Evolutionary conservation across 2,329 filamentous ascomycete species (phyloP), one percentile per base, ranked within the genome.

Genomic region (Verticillium alfalfae): DNA sequence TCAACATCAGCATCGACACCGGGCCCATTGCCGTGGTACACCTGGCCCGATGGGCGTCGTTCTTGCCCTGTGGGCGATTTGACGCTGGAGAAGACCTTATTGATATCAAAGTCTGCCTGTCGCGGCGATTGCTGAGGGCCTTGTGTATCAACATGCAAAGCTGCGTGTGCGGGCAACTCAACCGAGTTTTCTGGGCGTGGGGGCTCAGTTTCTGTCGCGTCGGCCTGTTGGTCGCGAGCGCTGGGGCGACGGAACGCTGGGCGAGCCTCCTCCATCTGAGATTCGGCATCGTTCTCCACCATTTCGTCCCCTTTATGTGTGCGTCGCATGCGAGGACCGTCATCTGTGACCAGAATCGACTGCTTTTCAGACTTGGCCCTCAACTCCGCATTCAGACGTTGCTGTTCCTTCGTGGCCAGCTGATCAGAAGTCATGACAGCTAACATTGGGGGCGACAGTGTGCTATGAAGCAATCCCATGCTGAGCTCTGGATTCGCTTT

Each of bases 251-350:
- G 68, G 63, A 74, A 65, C 15, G 72, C 69, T 1, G 76, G 74
- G 9, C 72, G 72, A n/a, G 71, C 69, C 31, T 77, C 74, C 39
- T 70, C 72, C 2, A 62, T 58, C 18, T 66, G 63, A n/a, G 75
- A 63, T 41, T 76, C 72, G n/a, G 76, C 81, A 38, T 96, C 92
- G 56, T 90, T 87, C 64, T 94, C 93, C 16, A 98, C 84, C 16
- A 97, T 75, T 72, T 98, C 95, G 62, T 97, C 93, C 13, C 95
- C 95, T 75, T 98, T 98, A 78, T 98, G 94, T 2, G 94, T 97
- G 67, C 91, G 88, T 69, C 93, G 86, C 61, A 97, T 88, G 3
- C 93, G 87, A 4, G 93, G 92, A 57, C 86, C 83, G 18, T 90
- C 87, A 22, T 91, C 86, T 15, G 92, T 85, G 63, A 94, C 88